These are phyloP conservation scores for Cercospora beticola DNA, from an alignment of 2,329 filamentous ascomycete species.

Conservation along the genomic window DNA sequence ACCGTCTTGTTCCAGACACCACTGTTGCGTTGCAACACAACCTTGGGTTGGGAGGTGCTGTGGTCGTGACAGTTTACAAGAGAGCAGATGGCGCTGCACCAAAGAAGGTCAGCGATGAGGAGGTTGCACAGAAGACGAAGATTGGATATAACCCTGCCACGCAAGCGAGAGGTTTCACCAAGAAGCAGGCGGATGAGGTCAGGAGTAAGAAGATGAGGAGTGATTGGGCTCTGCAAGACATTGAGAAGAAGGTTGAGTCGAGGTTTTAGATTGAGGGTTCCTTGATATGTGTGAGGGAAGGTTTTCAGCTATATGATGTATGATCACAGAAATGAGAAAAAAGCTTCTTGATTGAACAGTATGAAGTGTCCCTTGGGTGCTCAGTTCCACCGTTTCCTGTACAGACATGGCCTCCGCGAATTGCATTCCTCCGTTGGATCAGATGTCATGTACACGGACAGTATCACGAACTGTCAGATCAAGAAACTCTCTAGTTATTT, in stretches of 20 bases:
- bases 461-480: background rate
- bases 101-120: slow-evolving; percentile 58
- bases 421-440: background rate
- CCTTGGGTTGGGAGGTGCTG: slow-evolving; percentile 83
- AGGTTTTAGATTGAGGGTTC: slow-evolving; percentile 53
- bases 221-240: slow-evolving; percentile 78
- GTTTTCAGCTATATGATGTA: background rate
- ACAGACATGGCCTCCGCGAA: background rate
- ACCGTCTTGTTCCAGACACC: slow-evolving; percentile 69
- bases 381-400: background rate
- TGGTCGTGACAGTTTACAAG: slow-evolving; percentile 84
- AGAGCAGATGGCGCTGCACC: slow-evolving; percentile 73
- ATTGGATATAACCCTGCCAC: slow-evolving; percentile 93
- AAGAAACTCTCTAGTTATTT: background rate
- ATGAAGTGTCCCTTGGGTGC: background rate
- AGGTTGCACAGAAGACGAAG: slow-evolving; percentile 64
- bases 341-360: background rate
- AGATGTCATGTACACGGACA: background rate
- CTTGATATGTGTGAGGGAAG: background rate
- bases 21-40: slow-evolving; percentile 84
- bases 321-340: background rate
- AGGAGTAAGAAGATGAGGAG: slow-evolving; percentile 66
- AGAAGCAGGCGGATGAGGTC: slow-evolving; percentile 65
- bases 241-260: slow-evolving; percentile 67
- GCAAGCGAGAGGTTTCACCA: slow-evolving; percentile 82